A percentile compares a stretch with the other conserved stretches of the same genome.
These are phyloP conservation scores for Suhomyces coccinellae DNA, from an alignment of 1,139 yeast species.

Conservation along the genomic window DNA sequence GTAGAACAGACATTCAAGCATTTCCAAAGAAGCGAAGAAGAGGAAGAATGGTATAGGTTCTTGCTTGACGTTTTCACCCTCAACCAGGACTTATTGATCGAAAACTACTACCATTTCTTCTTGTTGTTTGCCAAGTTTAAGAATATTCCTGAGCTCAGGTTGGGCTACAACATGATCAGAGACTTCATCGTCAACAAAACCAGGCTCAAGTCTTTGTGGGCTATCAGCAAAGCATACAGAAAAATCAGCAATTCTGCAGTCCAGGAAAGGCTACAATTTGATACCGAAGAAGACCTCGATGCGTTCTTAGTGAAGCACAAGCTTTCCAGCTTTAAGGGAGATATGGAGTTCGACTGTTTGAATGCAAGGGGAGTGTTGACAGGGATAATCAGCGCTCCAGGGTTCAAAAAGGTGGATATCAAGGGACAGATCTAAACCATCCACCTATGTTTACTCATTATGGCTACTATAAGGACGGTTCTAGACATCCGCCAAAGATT, in stretches of 20 bases:
- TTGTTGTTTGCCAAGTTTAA: constrained; percentile 17
- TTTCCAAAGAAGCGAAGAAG: constrained; percentile 5
- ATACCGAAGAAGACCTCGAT: constrained; percentile 23
- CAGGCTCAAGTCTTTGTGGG: constrained; percentile 58
- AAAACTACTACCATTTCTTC: constrained; percentile 59
- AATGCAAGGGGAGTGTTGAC: constrained; percentile 50
- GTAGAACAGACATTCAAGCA: constrained; percentile 14
- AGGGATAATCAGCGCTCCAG: constrained; percentile 40
- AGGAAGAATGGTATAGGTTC: constrained; percentile 15
- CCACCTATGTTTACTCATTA: no score
- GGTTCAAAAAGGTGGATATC: constrained; percentile 73
- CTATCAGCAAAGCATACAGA: constrained; percentile 61
- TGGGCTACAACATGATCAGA: constrained; percentile 32
- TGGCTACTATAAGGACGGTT: no score
- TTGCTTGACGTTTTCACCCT: constrained; percentile 14
- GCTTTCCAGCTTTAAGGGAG: constrained; percentile 34
- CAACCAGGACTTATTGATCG: constrained; percentile 20
- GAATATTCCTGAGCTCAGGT: constrained; percentile 17
- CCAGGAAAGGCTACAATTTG: constrained; percentile 48
- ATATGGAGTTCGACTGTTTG: constrained; percentile 40
- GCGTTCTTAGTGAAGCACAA: constrained; percentile 45
- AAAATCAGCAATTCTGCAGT: constrained; percentile 52
- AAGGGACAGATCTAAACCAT: constrained; percentile 84
- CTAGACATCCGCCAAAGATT: no score
- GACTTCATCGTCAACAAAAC: constrained; percentile 53